These are phyloP conservation scores for Phytophthora constricta DNA, from an alignment of 352 stramenopile species.

Conservation along the genomic window DNA sequence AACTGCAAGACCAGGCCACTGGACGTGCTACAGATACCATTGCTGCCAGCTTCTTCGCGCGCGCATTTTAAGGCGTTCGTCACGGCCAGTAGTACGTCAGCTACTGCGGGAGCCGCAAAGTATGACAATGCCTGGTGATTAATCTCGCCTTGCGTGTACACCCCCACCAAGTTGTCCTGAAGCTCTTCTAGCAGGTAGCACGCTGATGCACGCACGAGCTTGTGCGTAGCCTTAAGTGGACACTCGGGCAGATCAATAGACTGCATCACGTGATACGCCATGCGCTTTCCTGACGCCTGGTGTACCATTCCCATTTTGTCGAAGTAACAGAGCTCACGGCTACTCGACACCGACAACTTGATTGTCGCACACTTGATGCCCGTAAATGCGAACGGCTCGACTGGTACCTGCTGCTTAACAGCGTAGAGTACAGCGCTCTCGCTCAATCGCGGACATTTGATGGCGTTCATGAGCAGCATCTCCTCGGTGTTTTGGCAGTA, in stretches of 20 bases:
- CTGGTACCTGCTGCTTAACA: constrained; percentile 29
- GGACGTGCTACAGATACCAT: not conserved
- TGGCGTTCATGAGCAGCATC: constrained; percentile 51
- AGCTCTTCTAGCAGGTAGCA: constrained; percentile 55
- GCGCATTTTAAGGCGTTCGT: constrained; percentile 20
- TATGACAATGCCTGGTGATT: not conserved
- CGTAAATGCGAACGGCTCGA: constrained; percentile 46
- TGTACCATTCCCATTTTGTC: constrained; percentile 52
- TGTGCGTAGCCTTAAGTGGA: constrained; percentile 35
- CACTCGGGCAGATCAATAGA: constrained; percentile 45
- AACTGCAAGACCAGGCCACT: constrained; percentile 2
- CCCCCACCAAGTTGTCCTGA: constrained; percentile 33
- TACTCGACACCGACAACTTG: constrained; percentile 39
- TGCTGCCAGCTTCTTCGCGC: constrained; percentile 25
- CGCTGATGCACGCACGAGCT: constrained; percentile 29
- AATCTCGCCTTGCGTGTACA: constrained; percentile 26
- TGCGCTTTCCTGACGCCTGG: constrained; percentile 37
- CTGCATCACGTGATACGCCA: constrained; percentile 55
- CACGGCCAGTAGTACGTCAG: constrained; percentile 19
- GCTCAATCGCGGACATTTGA: constrained; percentile 40
- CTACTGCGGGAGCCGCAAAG: constrained; percentile 7
- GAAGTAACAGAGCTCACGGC: constrained; percentile 57
- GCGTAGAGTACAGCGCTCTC: constrained; percentile 48
- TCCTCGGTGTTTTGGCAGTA: constrained; percentile 47
- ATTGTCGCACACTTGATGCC: constrained; percentile 53